A percentile compares a stretch with the other conserved stretches of the same genome.
Conservation (phyloP, 768 basidiomycete species). For the Strobilomyces dryophilus region DNA sequence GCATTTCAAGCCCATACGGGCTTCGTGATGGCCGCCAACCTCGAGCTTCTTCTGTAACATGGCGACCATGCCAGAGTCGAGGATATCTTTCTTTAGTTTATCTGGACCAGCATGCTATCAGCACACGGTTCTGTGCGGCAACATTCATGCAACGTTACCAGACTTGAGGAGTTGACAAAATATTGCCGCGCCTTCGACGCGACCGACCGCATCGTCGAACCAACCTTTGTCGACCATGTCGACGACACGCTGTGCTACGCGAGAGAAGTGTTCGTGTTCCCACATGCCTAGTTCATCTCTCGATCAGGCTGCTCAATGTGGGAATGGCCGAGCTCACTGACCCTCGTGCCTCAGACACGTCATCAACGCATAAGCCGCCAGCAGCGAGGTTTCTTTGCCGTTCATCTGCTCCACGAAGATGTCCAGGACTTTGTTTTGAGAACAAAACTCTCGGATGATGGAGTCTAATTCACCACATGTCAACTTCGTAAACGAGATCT, state of each 20-base stretch:
- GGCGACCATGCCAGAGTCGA: not conserved
- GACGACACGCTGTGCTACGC: not conserved
- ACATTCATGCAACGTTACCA: not conserved
- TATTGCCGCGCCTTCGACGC: not conserved
- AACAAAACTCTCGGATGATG: not conserved
- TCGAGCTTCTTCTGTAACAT: conserved; percentile 1
- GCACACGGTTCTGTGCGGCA: no score
- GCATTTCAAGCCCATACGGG: conserved; percentile 3
- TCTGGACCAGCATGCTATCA: not conserved
- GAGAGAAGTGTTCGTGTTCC: not conserved
- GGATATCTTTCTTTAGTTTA: not conserved
- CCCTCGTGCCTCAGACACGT: not conserved
- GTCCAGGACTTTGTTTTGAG: not conserved
- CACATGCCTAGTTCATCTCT: not conserved
- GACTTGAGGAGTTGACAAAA: not conserved
- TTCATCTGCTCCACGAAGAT: not conserved
- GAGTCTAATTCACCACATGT: not conserved
- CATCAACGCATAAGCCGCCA: not conserved
- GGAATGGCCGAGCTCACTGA: not conserved
- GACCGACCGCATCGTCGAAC: not conserved
- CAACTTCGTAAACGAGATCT: not conserved
- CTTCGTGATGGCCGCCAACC: not conserved
- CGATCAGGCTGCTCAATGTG: not conserved
- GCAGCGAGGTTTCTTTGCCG: not conserved
- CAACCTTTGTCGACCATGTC: not conserved